Percentiles rank a stretch among this genome's conserved stretches.
Evolutionary conservation across 108 stramenopile genomes (phyloP).

Genomic region (Discostella stelligeroides): DNA sequence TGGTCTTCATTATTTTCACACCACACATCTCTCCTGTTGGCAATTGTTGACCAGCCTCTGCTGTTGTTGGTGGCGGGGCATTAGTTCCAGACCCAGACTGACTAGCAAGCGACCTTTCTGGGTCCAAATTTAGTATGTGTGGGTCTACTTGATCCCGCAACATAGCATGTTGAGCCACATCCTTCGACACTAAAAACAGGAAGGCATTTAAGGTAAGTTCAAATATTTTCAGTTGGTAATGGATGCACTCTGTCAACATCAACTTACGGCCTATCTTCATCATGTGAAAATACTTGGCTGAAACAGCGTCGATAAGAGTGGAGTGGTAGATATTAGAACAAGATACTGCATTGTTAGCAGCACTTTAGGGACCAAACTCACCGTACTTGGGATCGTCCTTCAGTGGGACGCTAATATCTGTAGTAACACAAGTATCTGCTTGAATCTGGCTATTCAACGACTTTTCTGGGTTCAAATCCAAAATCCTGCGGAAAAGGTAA

Average conservation of each 20-base stretch:
- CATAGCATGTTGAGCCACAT: constrained; percentile 47
- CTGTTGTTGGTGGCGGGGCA: background rate
- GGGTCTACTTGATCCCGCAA: constrained; percentile 58
- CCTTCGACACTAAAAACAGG: constrained; percentile 21
- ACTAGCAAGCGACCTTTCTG: constrained; percentile 51
- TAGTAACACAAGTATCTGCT: no score
- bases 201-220: no score
- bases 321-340: constrained; percentile 35
- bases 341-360: no score
- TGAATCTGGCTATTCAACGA: no score
- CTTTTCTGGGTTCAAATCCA: no score
- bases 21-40: constrained; percentile 55
- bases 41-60: constrained; percentile 33
- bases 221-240: no score
- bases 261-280: constrained; percentile 43
- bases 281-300: constrained; percentile 72
- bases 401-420: no score
- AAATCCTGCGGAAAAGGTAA: no score
- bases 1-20: constrained; percentile 40
- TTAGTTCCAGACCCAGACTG: constrained; percentile 23
- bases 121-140: constrained; percentile 66
- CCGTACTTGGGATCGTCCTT: no score
- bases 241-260: constrained; percentile 1
- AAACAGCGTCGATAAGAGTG: constrained; percentile 58
- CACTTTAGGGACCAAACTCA: no score